phyloP scores from a whole-genome alignment of 176 grass and related monocot species.

The Puya raimondii region DNA sequence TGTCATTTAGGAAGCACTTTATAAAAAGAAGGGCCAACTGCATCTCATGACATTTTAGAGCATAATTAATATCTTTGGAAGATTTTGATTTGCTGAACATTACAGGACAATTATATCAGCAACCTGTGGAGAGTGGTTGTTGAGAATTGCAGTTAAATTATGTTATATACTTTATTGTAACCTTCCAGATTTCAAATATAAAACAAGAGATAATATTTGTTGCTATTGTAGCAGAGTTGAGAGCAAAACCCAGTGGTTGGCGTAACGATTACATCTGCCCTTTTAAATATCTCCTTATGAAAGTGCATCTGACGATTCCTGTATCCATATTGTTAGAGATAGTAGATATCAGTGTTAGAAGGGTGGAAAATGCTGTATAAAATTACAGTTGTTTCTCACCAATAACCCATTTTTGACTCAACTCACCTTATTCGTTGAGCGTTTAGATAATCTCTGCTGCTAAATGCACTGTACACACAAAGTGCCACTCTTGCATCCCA shows the following conservation, averaged over 20 bases:
- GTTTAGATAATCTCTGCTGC: slow-evolving; percentile 74
- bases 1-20: background rate
- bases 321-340: background rate
- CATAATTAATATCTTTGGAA: too few relatives aligned
- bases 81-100: too few relatives aligned
- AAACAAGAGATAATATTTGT: background rate
- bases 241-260: slow-evolving; percentile 70
- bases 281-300: slow-evolving; percentile 65
- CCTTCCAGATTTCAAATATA: background rate
- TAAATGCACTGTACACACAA: slow-evolving; percentile 61
- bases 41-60: too few relatives aligned
- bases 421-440: slow-evolving; percentile 60
- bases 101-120: too few relatives aligned
- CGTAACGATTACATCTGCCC: slow-evolving; percentile 65
- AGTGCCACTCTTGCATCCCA: slow-evolving; percentile 79
- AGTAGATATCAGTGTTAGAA: too few relatives aligned
- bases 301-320: slow-evolving; percentile 88
- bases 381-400: too few relatives aligned
- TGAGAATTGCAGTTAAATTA: too few relatives aligned
- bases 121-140: too few relatives aligned
- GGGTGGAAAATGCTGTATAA: background rate
- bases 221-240: background rate
- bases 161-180: too few relatives aligned
- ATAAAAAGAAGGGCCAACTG: background rate
- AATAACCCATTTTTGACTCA: background rate